These are phyloP conservation scores for Kappamyces sp. DNA, from an alignment of 192 early-diverging fungal genomes.

Conservation along the genomic window DNA sequence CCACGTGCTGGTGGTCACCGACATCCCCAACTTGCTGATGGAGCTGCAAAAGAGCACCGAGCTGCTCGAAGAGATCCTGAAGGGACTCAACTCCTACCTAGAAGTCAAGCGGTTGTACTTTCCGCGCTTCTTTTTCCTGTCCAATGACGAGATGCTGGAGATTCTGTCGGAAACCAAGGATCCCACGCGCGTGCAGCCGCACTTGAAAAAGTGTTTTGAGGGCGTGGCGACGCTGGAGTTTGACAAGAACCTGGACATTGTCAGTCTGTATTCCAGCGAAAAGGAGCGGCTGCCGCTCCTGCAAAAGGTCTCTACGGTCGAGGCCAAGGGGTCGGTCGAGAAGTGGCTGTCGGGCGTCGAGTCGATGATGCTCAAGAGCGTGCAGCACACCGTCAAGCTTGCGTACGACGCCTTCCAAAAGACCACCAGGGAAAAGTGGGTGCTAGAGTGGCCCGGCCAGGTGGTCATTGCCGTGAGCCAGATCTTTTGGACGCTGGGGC, in stretches of 20 bases:
- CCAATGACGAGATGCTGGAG: conserved; percentile 65
- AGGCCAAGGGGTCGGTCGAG: conserved; percentile 61
- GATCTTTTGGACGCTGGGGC: conserved; percentile 55
- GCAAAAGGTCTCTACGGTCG: conserved; percentile 50
- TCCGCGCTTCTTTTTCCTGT: conserved; percentile 60
- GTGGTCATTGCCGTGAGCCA: conserved; percentile 54
- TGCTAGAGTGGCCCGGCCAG: conserved; percentile 61
- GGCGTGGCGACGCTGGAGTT: conserved; percentile 53
- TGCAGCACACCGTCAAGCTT: conserved; percentile 38
- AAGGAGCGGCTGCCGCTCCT: conserved; percentile 46
- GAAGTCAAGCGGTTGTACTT: conserved; percentile 57
- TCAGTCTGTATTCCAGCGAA: conserved; percentile 47
- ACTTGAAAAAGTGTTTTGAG: conserved; percentile 64
- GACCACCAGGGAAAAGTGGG: conserved; percentile 51
- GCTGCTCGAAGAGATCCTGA: conserved; percentile 52
- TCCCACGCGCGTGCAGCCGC: conserved; percentile 56
- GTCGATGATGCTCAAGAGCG: conserved; percentile 51
- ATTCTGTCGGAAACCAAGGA: conserved; percentile 63
- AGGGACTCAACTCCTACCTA: conserved; percentile 56
- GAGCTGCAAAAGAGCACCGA: conserved; percentile 51
- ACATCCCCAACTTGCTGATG: conserved; percentile 53
- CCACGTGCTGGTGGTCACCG: conserved; percentile 49
- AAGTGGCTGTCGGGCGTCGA: conserved; percentile 53
- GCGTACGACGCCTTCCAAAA: conserved; percentile 45
- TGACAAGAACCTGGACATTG: conserved; percentile 51